These are phyloP conservation scores for Schrenkiella parvula DNA, from an alignment of 345 rosid species.

Conservation along the genomic window DNA sequence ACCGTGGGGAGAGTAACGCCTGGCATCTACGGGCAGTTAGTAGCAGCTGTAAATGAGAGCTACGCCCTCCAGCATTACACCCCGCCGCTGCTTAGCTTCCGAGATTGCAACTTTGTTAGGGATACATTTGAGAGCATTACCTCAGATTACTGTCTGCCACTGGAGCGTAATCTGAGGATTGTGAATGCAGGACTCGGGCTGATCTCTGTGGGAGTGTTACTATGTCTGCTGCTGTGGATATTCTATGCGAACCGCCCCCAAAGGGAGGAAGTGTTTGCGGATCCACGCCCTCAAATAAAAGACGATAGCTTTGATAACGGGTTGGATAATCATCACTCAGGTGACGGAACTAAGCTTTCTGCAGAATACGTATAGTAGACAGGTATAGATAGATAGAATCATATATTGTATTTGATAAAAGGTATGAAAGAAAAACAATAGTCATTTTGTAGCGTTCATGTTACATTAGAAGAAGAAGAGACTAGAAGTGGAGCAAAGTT, in stretches of 20 bases:
- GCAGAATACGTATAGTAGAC: constrained; percentile 21
- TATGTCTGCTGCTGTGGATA: constrained; percentile 87
- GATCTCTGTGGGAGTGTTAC: constrained; percentile 80
- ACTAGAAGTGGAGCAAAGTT: constrained; percentile 32
- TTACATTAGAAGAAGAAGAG: constrained; percentile 18
- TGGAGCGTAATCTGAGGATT: constrained; percentile 63
- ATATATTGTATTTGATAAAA: constrained; percentile 21
- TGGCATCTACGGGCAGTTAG: constrained; percentile 48
- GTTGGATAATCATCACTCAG: constrained; percentile 13
- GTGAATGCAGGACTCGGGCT: constrained; percentile 83
- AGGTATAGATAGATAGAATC: constrained; percentile 28
- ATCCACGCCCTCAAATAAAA: constrained; percentile 20
- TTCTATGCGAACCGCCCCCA: constrained; percentile 96
- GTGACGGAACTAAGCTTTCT: constrained; percentile 14
- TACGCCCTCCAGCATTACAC: constrained; percentile 85
- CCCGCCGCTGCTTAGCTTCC: constrained; percentile 81
- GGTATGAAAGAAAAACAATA: constrained; percentile 1
- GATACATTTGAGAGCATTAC: constrained; percentile 74
- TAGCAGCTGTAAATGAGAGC: constrained; percentile 74
- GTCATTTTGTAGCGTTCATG: constrained; percentile 11
- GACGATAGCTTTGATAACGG: background rate
- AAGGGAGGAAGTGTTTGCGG: constrained; percentile 97
- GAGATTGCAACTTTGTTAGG: constrained; percentile 81
- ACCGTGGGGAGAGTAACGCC: constrained; percentile 86
- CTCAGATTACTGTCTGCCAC: constrained; percentile 60